A percentile compares a stretch with the other conserved stretches of the same genome.
Evolutionary conservation across 768 basidiomycete species (phyloP).

Genomic region (Agaricus blazei): DNA sequence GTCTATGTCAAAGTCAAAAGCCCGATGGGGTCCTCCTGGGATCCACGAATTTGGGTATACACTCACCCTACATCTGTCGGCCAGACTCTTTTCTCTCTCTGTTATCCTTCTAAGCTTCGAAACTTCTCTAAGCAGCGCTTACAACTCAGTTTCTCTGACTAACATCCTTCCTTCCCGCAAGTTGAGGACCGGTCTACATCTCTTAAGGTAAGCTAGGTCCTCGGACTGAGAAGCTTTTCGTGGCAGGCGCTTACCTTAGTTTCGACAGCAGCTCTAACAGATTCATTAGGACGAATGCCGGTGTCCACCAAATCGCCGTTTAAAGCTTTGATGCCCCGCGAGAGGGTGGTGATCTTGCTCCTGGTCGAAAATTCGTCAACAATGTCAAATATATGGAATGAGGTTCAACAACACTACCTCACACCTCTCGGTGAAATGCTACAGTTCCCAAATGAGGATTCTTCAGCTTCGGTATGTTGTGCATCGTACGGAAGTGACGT

Average conservation of each 20-base stretch:
- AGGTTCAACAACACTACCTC: conserved; percentile 44
- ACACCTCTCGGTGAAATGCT: conserved; percentile 21
- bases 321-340: conserved; percentile 20
- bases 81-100: background rate
- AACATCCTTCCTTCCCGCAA: conserved; percentile 9
- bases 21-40: conserved; percentile 37
- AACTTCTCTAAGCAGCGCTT: background rate
- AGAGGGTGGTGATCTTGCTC: conserved; percentile 36
- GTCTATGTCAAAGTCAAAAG: conserved; percentile 27
- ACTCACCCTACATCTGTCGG: conserved; percentile 9
- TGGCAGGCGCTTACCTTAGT: background rate
- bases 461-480: conserved; percentile 34
- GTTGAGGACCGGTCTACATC: background rate
- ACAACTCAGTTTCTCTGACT: conserved; percentile 12
- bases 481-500: background rate
- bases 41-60: conserved; percentile 25
- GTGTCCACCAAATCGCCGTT: conserved; percentile 16
- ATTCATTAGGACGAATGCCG: conserved; percentile 15
- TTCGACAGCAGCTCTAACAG: background rate
- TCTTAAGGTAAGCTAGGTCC: conserved; percentile 6
- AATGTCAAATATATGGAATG: conserved; percentile 40
- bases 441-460: conserved; percentile 9
- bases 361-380: conserved; percentile 52
- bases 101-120: conserved; percentile 14
- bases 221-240: conserved; percentile 1